Evolutionary conservation across 805 yeast species (phyloP).

Genomic region (Pichia phayaonensis): DNA sequence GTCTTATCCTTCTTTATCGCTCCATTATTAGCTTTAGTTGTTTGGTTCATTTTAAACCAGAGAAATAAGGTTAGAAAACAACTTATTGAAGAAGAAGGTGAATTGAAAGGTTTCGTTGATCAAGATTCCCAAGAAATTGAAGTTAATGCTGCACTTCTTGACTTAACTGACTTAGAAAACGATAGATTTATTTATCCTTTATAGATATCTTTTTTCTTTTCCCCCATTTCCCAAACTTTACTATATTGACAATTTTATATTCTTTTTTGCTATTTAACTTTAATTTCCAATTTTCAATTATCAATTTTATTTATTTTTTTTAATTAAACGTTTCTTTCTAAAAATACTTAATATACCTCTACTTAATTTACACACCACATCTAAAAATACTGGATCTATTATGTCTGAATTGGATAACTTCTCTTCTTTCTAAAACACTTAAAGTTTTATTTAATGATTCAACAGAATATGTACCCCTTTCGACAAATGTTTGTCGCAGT

Average conservation of each 20-base stretch:
- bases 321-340: not conserved
- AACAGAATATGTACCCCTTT: slow-evolving; percentile 46
- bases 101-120: slow-evolving; percentile 24
- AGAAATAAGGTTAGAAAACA: slow-evolving; percentile 32
- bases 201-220: slow-evolving; percentile 15
- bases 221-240: not conserved
- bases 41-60: slow-evolving; percentile 36
- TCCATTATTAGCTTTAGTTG: slow-evolving; percentile 36
- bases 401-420: slow-evolving; percentile 78
- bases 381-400: slow-evolving; percentile 80
- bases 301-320: no score
- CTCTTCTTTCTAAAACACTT: slow-evolving; percentile 74
- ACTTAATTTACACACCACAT: slow-evolving; percentile 42
- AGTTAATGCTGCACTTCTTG: slow-evolving; percentile 39
- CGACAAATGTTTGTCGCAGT: slow-evolving; percentile 74
- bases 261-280: not conserved
- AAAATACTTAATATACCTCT: not conserved
- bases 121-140: slow-evolving; percentile 15
- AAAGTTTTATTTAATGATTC: slow-evolving; percentile 79
- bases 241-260: no score
- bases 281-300: not conserved
- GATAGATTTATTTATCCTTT: slow-evolving; percentile 44
- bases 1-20: slow-evolving; percentile 42
- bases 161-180: slow-evolving; percentile 48
- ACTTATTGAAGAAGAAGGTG: slow-evolving; percentile 14